Evolutionary conservation across 140 eudicot genomes (phyloP), one percentile per base, ranked within the genome.

Genomic region (Erigeron philadelphicus): DNA sequence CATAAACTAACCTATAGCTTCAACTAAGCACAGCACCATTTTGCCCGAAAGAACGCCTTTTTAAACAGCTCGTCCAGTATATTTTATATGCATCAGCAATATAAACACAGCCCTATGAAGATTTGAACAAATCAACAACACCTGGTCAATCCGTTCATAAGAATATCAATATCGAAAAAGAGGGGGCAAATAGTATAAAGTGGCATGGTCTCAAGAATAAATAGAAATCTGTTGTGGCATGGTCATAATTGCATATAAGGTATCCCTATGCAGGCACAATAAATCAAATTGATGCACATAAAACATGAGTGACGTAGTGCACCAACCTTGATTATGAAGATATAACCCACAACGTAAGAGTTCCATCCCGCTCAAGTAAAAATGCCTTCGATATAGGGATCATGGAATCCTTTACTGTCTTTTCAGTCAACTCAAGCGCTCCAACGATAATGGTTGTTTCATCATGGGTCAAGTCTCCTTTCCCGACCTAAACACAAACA

Each of bases 371-470:
- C 78, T 94, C 99, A 85, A 94, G 86, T 77, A 97, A 89, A 81
- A 94, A 94, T 64, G 99, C 97, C 86, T 94, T 89, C 35, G 95
- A 75, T 69, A 94, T 94, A 21, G 94, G 99, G 60, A 97, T 94
- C 99, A 94, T 89, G 65, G 99, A 97, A 77, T 94, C 99, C 68
- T 87, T 89, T 69, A 95, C 97, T 7, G 97, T 94, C 79, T 94
- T 94, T 65, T 85, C 97, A 31, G 95, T 94, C 81, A 94, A 60
- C 70, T 89, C 95, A 21, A 94, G 95, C 48, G 99, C 99, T 72
- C 99, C 99, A 71, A 89, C 95, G 47, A 94, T 89, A 64, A 94
- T 94, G 49, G 99, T 94, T 17, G 99, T 94, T 81, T 94, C 99
- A 35, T 94, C 99, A 79, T 87, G 99, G 23, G 99, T 94, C 81